Percentiles rank a stretch among this genome's conserved stretches.
These are phyloP conservation scores for Coprinopsis marcescibilis DNA, from an alignment of 768 basidiomycete genomes.

Conservation along the genomic window DNA sequence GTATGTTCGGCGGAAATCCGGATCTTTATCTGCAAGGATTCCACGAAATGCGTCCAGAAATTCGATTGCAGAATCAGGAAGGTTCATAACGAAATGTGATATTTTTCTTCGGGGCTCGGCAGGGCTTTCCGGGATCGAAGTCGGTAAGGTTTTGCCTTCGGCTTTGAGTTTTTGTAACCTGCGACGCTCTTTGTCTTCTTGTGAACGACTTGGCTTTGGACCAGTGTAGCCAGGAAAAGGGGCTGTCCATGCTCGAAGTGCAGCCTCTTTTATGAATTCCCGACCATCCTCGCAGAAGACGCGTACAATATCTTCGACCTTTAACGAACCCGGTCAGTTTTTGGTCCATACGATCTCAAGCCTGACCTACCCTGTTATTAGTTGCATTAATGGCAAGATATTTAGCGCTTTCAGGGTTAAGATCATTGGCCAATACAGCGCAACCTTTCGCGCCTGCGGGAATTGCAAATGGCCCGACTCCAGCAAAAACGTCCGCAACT, in stretches of 20 bases:
- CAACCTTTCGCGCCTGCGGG: slow-evolving; percentile 92
- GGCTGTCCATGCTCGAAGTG: slow-evolving; percentile 45
- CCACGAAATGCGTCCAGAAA: slow-evolving; percentile 90
- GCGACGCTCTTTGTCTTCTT: slow-evolving; percentile 35
- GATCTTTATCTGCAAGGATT: slow-evolving; percentile 39
- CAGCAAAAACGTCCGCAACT: slow-evolving; percentile 92
- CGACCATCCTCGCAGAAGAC: slow-evolving; percentile 82
- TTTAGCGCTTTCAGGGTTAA: slow-evolving; percentile 84
- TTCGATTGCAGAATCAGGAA: slow-evolving; percentile 85
- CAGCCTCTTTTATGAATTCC: slow-evolving; percentile 68
- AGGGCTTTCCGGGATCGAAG: slow-evolving; percentile 9
- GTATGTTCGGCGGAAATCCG: slow-evolving; percentile 41
- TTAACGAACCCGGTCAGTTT: slow-evolving; percentile 5
- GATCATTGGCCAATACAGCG: slow-evolving; percentile 85
- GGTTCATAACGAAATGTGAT: slow-evolving; percentile 95
- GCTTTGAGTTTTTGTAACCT: slow-evolving; percentile 24
- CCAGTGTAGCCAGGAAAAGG: slow-evolving; percentile 63
- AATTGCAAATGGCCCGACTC: slow-evolving; percentile 93
- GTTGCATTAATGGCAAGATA: slow-evolving; percentile 69
- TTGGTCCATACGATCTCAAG: slow-evolving; percentile 17
- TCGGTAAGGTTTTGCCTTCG: slow-evolving; percentile 12
- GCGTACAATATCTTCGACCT: slow-evolving; percentile 71
- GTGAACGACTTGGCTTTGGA: slow-evolving; percentile 42
- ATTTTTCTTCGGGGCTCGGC: slow-evolving; percentile 43
- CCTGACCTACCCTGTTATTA: slow-evolving; percentile 80